Percentiles rank a stretch among this genome's conserved stretches.
phyloP scores from a whole-genome alignment of 2,329 filamentous ascomycete genomes.

The Emergomyces pasteurianus region DNA sequence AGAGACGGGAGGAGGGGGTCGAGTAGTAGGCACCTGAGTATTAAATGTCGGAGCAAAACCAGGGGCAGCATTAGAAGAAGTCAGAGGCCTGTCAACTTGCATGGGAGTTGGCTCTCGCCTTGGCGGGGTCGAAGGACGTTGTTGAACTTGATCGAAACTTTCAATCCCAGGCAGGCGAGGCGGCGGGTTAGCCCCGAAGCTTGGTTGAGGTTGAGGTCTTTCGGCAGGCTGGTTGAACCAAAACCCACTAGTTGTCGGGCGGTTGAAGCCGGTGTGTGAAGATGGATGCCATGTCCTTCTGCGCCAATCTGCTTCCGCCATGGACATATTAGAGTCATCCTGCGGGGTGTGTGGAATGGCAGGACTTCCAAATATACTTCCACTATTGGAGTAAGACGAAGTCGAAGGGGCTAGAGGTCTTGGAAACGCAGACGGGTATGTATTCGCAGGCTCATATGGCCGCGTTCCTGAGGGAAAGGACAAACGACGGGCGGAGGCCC shows the following conservation, averaged over 20 bases:
- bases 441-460: conserved; percentile 54
- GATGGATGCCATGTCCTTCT: conserved; percentile 83
- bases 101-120: conserved; percentile 61
- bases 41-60: conserved; percentile 25
- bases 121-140: conserved; percentile 49
- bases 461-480: conserved; percentile 69
- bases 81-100: conserved; percentile 50
- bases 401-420: conserved; percentile 45
- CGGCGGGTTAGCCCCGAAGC: conserved; percentile 42
- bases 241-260: conserved; percentile 58
- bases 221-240: conserved; percentile 64
- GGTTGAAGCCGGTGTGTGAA: conserved; percentile 49
- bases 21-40: conserved; percentile 20
- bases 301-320: conserved; percentile 63
- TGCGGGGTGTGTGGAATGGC: conserved; percentile 48
- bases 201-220: conserved; percentile 44
- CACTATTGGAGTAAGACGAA: conserved; percentile 44
- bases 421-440: conserved; percentile 47
- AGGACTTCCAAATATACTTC: conserved; percentile 54
- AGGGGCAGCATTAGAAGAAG: conserved; percentile 11
- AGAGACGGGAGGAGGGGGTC: conserved; percentile 31
- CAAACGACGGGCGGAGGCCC: conserved; percentile 59
- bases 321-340: conserved; percentile 22
- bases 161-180: conserved; percentile 79
- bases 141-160: conserved; percentile 69